phyloP scores from a whole-genome alignment of 495 filamentous ascomycete species.

The Penicillium salamii region DNA sequence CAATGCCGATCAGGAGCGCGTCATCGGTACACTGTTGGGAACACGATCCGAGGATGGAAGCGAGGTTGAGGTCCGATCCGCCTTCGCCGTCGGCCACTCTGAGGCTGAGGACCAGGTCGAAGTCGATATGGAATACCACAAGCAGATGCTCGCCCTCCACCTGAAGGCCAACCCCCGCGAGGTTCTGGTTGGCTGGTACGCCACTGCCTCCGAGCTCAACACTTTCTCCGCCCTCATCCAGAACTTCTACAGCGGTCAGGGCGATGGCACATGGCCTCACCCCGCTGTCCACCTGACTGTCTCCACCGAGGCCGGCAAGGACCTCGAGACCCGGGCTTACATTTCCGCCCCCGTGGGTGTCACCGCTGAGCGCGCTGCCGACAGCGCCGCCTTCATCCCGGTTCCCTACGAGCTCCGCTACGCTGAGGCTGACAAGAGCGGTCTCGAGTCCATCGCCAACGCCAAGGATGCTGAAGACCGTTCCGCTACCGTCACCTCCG shows the following conservation, averaged over 20 bases:
- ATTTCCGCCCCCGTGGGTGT: slow-evolving; percentile 94
- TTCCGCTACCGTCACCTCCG: slow-evolving; percentile 66
- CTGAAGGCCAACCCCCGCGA: slow-evolving; percentile 92
- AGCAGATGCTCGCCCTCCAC: slow-evolving; percentile 93
- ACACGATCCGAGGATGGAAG: slow-evolving; percentile 91
- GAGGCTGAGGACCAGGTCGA: slow-evolving; percentile 98
- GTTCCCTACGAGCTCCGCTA: slow-evolving; percentile 91
- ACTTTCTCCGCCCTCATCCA: slow-evolving; percentile 97
- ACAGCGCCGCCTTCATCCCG: slow-evolving; percentile 93
- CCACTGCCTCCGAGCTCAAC: slow-evolving; percentile 91
- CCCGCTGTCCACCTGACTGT: slow-evolving; percentile 95
- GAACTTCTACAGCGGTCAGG: slow-evolving; percentile 97
- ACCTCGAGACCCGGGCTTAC: slow-evolving; percentile 84
- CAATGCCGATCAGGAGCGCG: slow-evolving; percentile 84
- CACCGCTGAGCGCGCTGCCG: slow-evolving; percentile 87
- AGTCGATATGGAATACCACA: slow-evolving; percentile 99
- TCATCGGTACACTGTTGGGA: slow-evolving; percentile 93
- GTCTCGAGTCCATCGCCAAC: slow-evolving; percentile 78
- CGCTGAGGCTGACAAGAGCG: slow-evolving; percentile 87
- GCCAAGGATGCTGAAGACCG: slow-evolving; percentile 79
- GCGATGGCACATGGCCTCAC: slow-evolving; percentile 93
- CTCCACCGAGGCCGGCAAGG: slow-evolving; percentile 77
- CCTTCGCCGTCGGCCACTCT: slow-evolving; percentile 96
- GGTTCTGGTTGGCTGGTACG: slow-evolving; percentile 96
- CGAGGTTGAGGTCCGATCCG: slow-evolving; percentile 91